phyloP scores from a whole-genome alignment of 2,329 filamentous ascomycete species.

The Metarhizium sp. region DNA sequence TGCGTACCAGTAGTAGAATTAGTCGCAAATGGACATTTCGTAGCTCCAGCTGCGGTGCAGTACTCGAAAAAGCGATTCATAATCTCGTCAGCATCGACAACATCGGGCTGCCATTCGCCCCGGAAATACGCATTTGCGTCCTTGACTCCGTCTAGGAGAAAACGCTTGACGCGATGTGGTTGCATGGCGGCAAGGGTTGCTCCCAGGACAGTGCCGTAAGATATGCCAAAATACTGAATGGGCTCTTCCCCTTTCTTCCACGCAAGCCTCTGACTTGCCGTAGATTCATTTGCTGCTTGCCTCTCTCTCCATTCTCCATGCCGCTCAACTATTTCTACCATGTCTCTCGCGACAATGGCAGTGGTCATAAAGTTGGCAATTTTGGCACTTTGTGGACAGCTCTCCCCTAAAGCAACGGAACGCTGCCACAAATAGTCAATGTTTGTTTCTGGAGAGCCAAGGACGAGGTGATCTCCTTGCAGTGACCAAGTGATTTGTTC shows the following conservation, averaged over 20 bases:
- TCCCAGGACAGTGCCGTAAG: background rate
- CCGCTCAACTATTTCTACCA: background rate
- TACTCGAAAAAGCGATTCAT: too few species aligned
- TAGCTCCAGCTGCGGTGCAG: too few species aligned
- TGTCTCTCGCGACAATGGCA: background rate
- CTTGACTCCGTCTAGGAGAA: background rate
- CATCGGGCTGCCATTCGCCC: too few species aligned
- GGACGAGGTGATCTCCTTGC: background rate
- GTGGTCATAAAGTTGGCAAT: background rate
- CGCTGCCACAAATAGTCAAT: background rate
- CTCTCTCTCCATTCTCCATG: background rate
- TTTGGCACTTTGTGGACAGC: too few species aligned
- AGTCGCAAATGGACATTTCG: too few species aligned
- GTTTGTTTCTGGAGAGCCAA: background rate
- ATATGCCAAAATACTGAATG: background rate
- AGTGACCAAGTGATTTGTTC: background rate
- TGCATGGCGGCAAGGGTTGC: background rate
- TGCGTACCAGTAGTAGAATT: too few species aligned
- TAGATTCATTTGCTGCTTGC: background rate
- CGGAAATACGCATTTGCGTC: background rate
- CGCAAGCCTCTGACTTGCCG: background rate
- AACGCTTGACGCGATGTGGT: background rate
- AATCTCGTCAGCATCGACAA: too few species aligned
- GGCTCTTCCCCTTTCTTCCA: background rate
- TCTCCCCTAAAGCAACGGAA: background rate